A percentile compares a stretch with the other conserved stretches of the same genome.
Conservation (phyloP, 495 filamentous ascomycete genomes). For the Aspergillus sparsus region DNA sequence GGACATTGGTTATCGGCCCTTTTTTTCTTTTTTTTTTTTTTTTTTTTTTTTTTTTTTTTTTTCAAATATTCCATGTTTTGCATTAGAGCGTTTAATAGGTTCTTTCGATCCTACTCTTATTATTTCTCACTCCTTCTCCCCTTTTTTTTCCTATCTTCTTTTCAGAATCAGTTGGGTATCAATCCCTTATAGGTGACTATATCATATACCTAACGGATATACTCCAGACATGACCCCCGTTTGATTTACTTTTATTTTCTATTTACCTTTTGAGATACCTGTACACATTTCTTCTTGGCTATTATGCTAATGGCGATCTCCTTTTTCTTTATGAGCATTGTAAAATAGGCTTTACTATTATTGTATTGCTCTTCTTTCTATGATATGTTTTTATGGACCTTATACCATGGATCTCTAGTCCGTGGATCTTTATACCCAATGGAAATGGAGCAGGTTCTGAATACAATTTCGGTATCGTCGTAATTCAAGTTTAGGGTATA, state of each 20-base stretch:
- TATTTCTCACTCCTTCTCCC: constrained; percentile 3
- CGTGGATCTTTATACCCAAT: too few relatives aligned
- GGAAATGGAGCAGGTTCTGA: too few relatives aligned
- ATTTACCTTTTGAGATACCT: constrained; percentile 11
- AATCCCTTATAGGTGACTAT: constrained; percentile 7
- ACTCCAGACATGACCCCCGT: background rate
- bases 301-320: constrained; percentile 3
- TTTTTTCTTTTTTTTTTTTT: constrained; percentile 8
- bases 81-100: constrained; percentile 24
- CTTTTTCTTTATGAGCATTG: constrained; percentile 13
- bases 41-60: constrained; percentile 4
- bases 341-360: constrained; percentile 14
- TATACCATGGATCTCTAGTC: background rate
- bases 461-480: too few relatives aligned
- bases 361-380: constrained; percentile 6
- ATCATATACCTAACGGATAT: constrained; percentile 10
- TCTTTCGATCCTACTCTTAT: background rate
- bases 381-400: constrained; percentile 15
- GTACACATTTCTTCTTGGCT: constrained; percentile 11
- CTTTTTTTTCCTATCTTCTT: constrained; percentile 11
- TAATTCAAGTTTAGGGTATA: too few relatives aligned
- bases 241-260: constrained; percentile 7
- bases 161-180: background rate
- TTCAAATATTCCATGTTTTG: constrained; percentile 14
- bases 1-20: constrained; percentile 12